Percentiles rank a stretch among this genome's conserved stretches.
Evolutionary conservation across 352 stramenopile genomes (phyloP).

Genomic region (Pythium guiyangense): DNA sequence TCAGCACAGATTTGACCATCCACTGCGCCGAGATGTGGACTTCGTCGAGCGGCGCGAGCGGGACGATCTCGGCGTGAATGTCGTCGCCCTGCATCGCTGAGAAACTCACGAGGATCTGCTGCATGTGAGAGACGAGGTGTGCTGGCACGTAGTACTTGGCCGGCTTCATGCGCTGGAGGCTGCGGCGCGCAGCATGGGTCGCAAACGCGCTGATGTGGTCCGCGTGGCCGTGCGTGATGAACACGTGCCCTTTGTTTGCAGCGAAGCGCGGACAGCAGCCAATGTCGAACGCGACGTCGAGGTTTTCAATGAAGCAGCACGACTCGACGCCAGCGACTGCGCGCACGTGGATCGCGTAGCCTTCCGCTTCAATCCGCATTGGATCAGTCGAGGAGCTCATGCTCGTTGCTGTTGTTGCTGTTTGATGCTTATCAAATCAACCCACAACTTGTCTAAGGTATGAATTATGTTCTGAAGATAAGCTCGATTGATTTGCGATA

Average conservation of each 20-base stretch:
- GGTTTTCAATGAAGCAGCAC: conserved; percentile 64
- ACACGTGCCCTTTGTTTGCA: conserved; percentile 68
- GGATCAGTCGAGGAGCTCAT: neutral
- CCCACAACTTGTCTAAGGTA: too few relatives aligned
- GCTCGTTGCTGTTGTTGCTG: neutral
- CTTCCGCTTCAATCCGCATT: conserved; percentile 28
- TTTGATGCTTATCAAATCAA: neutral
- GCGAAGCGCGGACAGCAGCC: conserved; percentile 44
- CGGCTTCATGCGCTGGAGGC: conserved; percentile 43
- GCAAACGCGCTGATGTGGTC: conserved; percentile 76
- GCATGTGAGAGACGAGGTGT: conserved; percentile 44
- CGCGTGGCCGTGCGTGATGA: conserved; percentile 85
- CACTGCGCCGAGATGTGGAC: conserved; percentile 57
- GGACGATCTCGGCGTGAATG: conserved; percentile 48
- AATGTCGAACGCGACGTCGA: conserved; percentile 78
- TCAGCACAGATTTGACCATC: conserved; percentile 60
- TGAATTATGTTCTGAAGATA: too few relatives aligned
- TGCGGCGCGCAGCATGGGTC: conserved; percentile 52
- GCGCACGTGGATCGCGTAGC: conserved; percentile 52
- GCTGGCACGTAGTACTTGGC: conserved; percentile 66
- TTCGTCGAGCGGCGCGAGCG: conserved; percentile 41
- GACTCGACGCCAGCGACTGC: conserved; percentile 73
- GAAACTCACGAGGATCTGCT: conserved; percentile 47
- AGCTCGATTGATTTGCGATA: too few relatives aligned
- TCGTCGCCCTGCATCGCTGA: conserved; percentile 57